Base-by-base conservation (phyloP, 1,284 basidiomycete genomes). In the Moesziomyces antarcticus region DNA sequence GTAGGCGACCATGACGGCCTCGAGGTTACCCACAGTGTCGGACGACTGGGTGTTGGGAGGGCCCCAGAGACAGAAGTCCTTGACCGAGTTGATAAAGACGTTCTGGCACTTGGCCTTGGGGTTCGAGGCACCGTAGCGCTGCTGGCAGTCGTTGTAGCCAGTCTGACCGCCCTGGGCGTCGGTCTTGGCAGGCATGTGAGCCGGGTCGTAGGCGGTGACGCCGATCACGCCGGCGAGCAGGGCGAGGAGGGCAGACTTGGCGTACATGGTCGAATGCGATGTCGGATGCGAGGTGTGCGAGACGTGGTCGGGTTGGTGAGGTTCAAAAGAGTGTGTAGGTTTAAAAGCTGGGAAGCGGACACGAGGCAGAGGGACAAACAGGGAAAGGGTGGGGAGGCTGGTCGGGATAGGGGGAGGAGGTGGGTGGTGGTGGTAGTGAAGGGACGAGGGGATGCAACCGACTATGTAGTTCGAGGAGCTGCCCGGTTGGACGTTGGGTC, bases 1-100 rank as follows among this genome's bases (percentile, higher is more conserved):
- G 89, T 89, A 92, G 40, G 91, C 85, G 52, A 92, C 90, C 80
- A 89, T 88, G 66, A 89, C 86, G 48, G 88, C 88, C 88, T 91
- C 69, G 52, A 73, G 55, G 53, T 70, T 66, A 30, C 78, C 78
- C 56, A 83, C 68, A 20, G 60, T 61, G 61, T 70, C 62, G 46
- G 50, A 57, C 13, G 24, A 50, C 27, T 54, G 46, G 58, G 50
- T 51, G 58, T 63, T 66, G 48, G 62, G 67, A 24, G 79, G 80
- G 30, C 65, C 82, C 66, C 68, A 83, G 47, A 83, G 72, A 58
- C 82, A 83, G 73, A 83, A 83, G 70, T 82, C 81, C 50, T 68
- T 57, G 55, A 79, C 69, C 33, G 71, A 73, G 78, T 82, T 82
- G 69, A 83, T 61, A 53, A 74, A 82, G 62, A 77, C 60, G 73